Evolutionary conservation across 371 early-diverging fungal species (phyloP).

Genomic region (Phascolomyces articulosus): DNA sequence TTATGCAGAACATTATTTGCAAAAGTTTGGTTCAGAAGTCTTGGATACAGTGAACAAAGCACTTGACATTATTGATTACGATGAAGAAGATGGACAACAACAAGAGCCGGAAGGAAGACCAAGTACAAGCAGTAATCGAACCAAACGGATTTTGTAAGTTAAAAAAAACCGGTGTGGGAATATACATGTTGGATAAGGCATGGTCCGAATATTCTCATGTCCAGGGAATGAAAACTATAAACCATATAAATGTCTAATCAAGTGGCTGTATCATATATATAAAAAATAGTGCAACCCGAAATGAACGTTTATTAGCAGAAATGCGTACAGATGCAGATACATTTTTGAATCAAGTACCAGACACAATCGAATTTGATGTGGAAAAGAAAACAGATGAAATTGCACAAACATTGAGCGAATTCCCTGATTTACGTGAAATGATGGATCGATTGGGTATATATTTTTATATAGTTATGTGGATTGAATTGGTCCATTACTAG

Average conservation of each 20-base stretch:
- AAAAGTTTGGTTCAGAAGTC: constrained; percentile 49
- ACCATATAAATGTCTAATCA: too few species aligned
- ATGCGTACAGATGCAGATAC: constrained; percentile 38
- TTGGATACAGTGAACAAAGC: constrained; percentile 36
- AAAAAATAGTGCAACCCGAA: constrained; percentile 47
- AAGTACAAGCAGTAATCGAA: constrained; percentile 12
- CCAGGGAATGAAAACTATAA: too few species aligned
- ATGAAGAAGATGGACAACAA: constrained; percentile 21
- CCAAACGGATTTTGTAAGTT: constrained; percentile 34
- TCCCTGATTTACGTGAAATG: constrained; percentile 39
- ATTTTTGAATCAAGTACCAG: constrained; percentile 30
- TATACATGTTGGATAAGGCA: background rate
- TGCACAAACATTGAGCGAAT: constrained; percentile 35
- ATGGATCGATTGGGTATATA: constrained; percentile 46
- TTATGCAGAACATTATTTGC: constrained; percentile 55
- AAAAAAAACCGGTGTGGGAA: too few species aligned
- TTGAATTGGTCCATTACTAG: background rate
- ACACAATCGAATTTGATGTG: constrained; percentile 31
- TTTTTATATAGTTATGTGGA: background rate
- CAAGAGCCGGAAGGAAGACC: background rate
- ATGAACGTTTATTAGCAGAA: constrained; percentile 43
- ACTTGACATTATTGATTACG: constrained; percentile 41
- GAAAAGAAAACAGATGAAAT: constrained; percentile 51
- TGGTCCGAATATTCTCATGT: too few species aligned
- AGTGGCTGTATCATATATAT: too few species aligned